Percentiles rank a stretch among this genome's conserved stretches.
These are phyloP conservation scores for Bipolaris victoriae DNA, from an alignment of 2,329 filamentous ascomycete genomes.

Conservation along the genomic window DNA sequence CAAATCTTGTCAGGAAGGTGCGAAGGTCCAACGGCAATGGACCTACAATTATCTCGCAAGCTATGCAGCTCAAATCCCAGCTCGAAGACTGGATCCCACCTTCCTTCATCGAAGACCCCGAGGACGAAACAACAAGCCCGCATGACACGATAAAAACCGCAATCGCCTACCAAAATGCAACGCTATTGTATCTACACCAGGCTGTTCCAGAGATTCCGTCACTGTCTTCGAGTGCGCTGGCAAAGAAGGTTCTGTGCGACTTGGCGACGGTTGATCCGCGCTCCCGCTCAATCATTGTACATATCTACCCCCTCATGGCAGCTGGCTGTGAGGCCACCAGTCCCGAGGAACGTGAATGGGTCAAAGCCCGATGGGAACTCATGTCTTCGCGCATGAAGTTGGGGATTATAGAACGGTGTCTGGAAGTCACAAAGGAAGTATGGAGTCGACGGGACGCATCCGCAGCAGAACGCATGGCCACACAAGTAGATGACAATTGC, in stretches of 20 bases:
- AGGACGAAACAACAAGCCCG: conserved; percentile 67
- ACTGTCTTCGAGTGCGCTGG: conserved; percentile 61
- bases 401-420: conserved; percentile 69
- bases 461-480: conserved; percentile 41
- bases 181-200: conserved; percentile 69
- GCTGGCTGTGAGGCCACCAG: conserved; percentile 69
- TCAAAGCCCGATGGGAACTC: conserved; percentile 65
- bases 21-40: conserved; percentile 62
- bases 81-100: conserved; percentile 68
- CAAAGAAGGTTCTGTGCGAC: conserved; percentile 66
- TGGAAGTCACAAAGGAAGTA: conserved; percentile 69
- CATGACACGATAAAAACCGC: conserved; percentile 71
- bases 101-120: conserved; percentile 63
- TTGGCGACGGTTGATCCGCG: conserved; percentile 68
- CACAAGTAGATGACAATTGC: conserved; percentile 3
- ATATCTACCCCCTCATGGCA: conserved; percentile 72
- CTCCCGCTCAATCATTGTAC: conserved; percentile 69
- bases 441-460: conserved; percentile 68
- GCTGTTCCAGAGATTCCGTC: conserved; percentile 72
- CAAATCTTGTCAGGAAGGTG: conserved; percentile 69
- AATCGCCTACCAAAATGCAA: conserved; percentile 71
- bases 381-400: conserved; percentile 69
- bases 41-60: conserved; percentile 66
- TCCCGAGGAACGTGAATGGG: conserved; percentile 68
- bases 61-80: conserved; percentile 65